A percentile compares a stretch with the other conserved stretches of the same genome.
These are phyloP conservation scores for Colletotrichum kahawae DNA, from an alignment of 2,329 filamentous ascomycete genomes.

Conservation along the genomic window DNA sequence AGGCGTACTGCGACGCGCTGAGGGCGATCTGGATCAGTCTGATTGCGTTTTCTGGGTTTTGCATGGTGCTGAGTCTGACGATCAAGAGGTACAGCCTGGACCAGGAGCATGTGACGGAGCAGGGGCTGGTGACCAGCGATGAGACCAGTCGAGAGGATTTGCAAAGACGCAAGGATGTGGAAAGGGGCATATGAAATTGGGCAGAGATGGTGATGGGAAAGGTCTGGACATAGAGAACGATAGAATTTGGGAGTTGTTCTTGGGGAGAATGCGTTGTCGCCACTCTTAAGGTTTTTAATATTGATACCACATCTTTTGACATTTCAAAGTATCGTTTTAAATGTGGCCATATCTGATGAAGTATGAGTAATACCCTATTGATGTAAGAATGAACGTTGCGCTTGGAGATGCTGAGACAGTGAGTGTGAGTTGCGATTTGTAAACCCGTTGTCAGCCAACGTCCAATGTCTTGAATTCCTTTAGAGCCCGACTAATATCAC, in stretches of 20 bases:
- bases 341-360: background rate
- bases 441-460: too few relatives aligned
- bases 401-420: too few relatives aligned
- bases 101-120: conserved; percentile 35
- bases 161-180: background rate
- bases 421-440: too few relatives aligned
- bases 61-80: conserved; percentile 34
- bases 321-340: background rate
- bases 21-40: conserved; percentile 37
- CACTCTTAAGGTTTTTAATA: background rate
- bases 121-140: conserved; percentile 26
- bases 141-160: background rate
- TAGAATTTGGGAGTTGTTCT: background rate
- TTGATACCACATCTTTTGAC: background rate
- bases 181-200: background rate
- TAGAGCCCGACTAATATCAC: too few relatives aligned
- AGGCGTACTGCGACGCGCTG: conserved; percentile 37
- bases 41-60: conserved; percentile 32
- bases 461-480: too few relatives aligned
- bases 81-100: conserved; percentile 34
- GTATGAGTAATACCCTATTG: background rate
- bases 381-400: background rate
- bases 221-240: background rate
- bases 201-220: background rate
- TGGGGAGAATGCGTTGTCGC: background rate